Base-by-base conservation (phyloP, 192 early-diverging fungal genomes). In the Mortierella alpina region DNA sequence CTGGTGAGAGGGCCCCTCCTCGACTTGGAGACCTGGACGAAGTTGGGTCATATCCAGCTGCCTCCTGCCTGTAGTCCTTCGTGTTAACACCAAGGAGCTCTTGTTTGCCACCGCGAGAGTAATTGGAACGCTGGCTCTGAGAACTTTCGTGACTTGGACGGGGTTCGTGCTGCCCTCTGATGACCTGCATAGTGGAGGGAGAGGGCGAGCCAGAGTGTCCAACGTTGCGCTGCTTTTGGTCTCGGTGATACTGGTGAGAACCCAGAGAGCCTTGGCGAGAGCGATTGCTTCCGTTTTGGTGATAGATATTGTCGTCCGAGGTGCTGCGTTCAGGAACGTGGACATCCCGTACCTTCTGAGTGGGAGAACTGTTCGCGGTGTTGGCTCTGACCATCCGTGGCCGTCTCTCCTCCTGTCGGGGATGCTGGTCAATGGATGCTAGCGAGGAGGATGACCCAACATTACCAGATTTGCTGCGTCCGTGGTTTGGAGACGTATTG, bases 71-170 rank as follows among this genome's bases (percentile, higher is more conserved):
- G 17, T 59, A 4, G 40, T 56, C 65, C 4, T 41, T 4, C 50
- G 6, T 45, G 14, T n/a, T 42, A 50, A 31, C 31, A 3, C 31
- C 31, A 31, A 31, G 31, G 31, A 31, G 31, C 3, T 31, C 31
- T 3, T 31, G 31, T 3, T 31, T 31, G 31, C 31, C 31, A 3
- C 31, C 31, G 1, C 50, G 70, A 31, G 59, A 18, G 22, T 63
- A 50, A 0, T 63, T 59, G n/a, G 71, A 41, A 4, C 63, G 48
- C 22, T 50, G 51, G 44, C 57, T 66, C 40, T 59, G 63, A 10
- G 70, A 42, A 20, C 59, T 72, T 8, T 80, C 70, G 18, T 71
- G 62, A 31, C 70, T 71, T 10, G 68, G 67, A 20, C 74, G 50
- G 6, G 58, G 63, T 11, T 78, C 63, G 50, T 61, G 20, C 15